Base-by-base conservation (phyloP, 768 basidiomycete species). In the Rhodocollybia butyracea region DNA sequence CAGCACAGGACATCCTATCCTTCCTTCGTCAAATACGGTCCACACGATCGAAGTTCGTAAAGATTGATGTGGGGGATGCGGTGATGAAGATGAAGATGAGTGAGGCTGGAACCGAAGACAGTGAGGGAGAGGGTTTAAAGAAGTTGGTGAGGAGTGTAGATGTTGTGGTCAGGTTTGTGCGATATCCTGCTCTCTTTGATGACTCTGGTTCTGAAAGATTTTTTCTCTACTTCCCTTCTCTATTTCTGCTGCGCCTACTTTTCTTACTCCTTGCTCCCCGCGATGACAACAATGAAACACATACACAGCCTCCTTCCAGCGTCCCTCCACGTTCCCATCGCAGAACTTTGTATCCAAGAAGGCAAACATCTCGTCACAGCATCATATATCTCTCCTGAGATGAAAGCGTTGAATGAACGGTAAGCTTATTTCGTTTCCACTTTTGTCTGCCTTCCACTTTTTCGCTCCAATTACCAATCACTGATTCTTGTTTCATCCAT, bases 341-440 rank as follows among this genome's bases (percentile, higher is more conserved):
- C 94, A 2, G 76, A 86, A 59, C 61, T 83, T 0, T 96, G 94
- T 63, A 84, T 98, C 46, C 59, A 74, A 31, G 73, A 85, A 57
- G 61, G 70, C 11, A 90, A 86, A 58, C 88, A 95, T 59, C 78
- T 98, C 54, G 83, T 98, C 51, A 97, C 95, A 0, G 93, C 95
- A 0, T 95, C 93, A 3, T 98, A 98, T 65, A 85, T 89, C 59
- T 91, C 91, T 1, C 79, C 80, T 0, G 83, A 77, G 8, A 97
- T 97, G 93, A 70, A 75, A 6, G 71, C 70, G 0, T 67, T 96
- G 19, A 75, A 93, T 63, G 60, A 76, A 11, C 66, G 69, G 92
- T 93, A 60, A 24, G 82, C 17, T 12, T 51, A 22, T 36, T 34
- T 30, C 26, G 17, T 36, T n/a, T n/a, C n/a, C n/a, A n/a, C n/a